Conservation (phyloP, 139 green algal species). For the Pedinophyceae sp. region DNA sequence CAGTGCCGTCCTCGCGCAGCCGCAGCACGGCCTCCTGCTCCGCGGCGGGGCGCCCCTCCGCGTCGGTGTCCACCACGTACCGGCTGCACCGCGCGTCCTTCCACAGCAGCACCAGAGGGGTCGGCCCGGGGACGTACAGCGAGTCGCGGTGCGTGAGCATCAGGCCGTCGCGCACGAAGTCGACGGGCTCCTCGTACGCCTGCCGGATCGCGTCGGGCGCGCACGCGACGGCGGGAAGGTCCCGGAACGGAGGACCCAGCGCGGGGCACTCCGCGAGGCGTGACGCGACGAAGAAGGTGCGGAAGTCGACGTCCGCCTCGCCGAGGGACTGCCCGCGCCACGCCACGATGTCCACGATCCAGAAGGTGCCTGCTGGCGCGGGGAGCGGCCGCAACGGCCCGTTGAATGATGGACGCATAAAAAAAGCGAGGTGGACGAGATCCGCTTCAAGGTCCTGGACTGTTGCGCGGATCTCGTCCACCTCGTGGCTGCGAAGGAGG, state of each 20-base stretch:
- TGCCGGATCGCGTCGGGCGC: neutral
- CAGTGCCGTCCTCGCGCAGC: constrained; percentile 28
- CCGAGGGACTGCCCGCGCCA: constrained; percentile 71
- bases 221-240: neutral
- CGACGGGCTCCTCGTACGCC: constrained; percentile 1
- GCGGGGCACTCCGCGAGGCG: constrained; percentile 39
- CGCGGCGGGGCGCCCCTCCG: constrained; percentile 13
- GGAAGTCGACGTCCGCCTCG: constrained; percentile 69
- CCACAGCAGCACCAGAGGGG: constrained; percentile 71
- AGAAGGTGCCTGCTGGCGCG: constrained; percentile 21
- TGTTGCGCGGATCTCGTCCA: neutral
- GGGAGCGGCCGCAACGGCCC: constrained; percentile 10
- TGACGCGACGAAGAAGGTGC: constrained; percentile 45
- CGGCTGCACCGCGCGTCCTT: constrained; percentile 66
- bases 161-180: constrained; percentile 58
- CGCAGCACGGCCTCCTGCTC: constrained; percentile 36
- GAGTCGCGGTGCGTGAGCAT: constrained; percentile 56
- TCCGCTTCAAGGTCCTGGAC: neutral
- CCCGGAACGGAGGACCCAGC: constrained; percentile 16
- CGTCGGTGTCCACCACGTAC: constrained; percentile 51
- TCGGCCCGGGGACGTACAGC: constrained; percentile 48
- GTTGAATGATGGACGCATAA: neutral
- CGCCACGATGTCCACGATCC: constrained; percentile 60
- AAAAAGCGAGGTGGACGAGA: neutral
- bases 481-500: constrained; percentile 61